Evolutionary conservation across 306 rosid species (phyloP).

Genomic region (Pyrus pyrifolia): DNA sequence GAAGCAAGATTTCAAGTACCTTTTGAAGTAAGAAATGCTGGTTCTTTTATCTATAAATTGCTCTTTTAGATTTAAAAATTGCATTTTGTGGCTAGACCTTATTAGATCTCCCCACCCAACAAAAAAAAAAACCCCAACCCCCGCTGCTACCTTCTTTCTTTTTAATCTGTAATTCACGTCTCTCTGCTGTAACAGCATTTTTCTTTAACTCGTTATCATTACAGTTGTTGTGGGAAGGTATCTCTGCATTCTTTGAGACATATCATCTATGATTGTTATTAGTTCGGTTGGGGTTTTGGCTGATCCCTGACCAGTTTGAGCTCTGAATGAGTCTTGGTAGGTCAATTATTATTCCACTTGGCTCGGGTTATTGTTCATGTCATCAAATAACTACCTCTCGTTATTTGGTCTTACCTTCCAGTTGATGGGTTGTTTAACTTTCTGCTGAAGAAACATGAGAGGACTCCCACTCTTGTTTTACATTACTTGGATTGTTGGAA

Average conservation of each 20-base stretch:
- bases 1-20: slow-evolving; percentile 58
- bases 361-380: not conserved
- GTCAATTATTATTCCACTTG: not conserved
- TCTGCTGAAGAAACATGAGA: not conserved
- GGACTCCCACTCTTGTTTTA: not conserved
- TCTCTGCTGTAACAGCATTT: not conserved
- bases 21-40: slow-evolving; percentile 35
- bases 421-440: not conserved
- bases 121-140: no score
- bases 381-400: not conserved
- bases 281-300: not conserved
- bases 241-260: not conserved
- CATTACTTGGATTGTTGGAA: not conserved
- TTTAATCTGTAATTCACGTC: not conserved
- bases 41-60: not conserved
- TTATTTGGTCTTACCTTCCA: not conserved
- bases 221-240: not conserved
- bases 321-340: not conserved
- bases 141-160: not conserved
- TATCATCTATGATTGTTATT: not conserved
- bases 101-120: no score
- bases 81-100: not conserved
- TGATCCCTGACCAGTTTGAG: not conserved
- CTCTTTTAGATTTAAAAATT: not conserved
- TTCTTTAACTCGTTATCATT: not conserved